Evolutionary conservation across 768 basidiomycete species (phyloP), one percentile per base, ranked within the genome.

Genomic region (Russula emetica): DNA sequence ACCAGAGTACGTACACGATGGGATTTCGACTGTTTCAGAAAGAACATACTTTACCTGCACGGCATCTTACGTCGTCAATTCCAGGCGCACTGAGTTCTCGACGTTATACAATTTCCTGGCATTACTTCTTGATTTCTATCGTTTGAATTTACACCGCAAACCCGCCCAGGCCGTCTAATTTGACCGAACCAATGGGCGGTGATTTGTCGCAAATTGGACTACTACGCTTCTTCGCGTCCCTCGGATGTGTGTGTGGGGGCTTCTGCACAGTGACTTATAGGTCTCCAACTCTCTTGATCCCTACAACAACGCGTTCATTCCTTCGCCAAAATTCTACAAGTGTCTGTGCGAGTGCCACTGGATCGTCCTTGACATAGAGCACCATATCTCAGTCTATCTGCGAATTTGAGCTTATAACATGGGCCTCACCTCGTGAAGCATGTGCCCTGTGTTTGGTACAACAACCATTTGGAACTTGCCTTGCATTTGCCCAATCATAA

Each of bases 381-480:
- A 30, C 34, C n/a, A 22, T 30, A 26, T 50, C 24, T 34, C 60
- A 62, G 53, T 45, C 24, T n/a, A 18, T 40, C 47, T 28, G 22
- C n/a, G 7, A 22, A 58, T 24, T 49, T 38, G n/a, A 47, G 22
- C 2, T 2, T 13, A 18, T 47, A 32, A 55, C 57, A 56, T 2
- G 22, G 24, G 14, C 72, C 83, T 51, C 60, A 93, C 94, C 81
- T 98, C 96, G 52, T 98, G 96, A 26, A 99, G 72, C 78, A 97
- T 90, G 71, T 99, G 97, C 0, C 97, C 96, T 0, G 92, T 92
- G 38, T 86, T 85, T 10, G 85, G 83, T 64, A 96, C 82, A 42
- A 99, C 93, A 26, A 83, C 87, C 73, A 98, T 81, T 75, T 98
- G 96, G 75, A 98, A 99, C 73, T 97, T 98, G 36, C 85, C 83